Evolutionary conservation across 345 rosid genomes (phyloP).

Genomic region (Tarenaya hassleriana): DNA sequence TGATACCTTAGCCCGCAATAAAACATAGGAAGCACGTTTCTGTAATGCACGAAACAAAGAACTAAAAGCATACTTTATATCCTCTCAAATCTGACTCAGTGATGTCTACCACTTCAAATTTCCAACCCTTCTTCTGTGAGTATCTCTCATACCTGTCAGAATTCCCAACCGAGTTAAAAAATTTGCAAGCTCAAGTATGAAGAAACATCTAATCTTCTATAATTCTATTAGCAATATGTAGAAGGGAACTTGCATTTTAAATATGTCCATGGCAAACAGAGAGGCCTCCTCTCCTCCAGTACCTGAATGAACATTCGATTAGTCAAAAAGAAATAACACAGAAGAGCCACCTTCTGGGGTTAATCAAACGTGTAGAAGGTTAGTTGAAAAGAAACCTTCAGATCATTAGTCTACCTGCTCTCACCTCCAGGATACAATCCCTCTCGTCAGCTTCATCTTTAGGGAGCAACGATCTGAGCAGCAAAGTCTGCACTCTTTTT

Average conservation of each 20-base stretch:
- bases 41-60: background rate
- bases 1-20: conserved; percentile 19
- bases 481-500: conserved; percentile 58
- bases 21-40: conserved; percentile 6
- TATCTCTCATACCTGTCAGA: conserved; percentile 79
- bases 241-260: conserved; percentile 58
- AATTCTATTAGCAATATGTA: background rate
- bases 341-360: too few relatives aligned
- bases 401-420: conserved; percentile 61
- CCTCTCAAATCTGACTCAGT: conserved; percentile 85
- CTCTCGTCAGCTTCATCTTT: conserved; percentile 98
- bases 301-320: conserved; percentile 34
- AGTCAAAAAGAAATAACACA: conserved; percentile 8
- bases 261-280: conserved; percentile 88
- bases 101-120: conserved; percentile 72
- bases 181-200: background rate
- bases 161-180: conserved; percentile 7
- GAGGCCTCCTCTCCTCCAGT: conserved; percentile 98
- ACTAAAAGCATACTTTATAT: conserved; percentile 49
- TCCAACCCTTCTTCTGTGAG: conserved; percentile 86
- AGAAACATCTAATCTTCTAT: conserved; percentile 2
- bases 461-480: conserved; percentile 84
- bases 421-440: conserved; percentile 94
- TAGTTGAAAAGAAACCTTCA: background rate
- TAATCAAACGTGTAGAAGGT: background rate